Base-by-base conservation (phyloP, 2,329 filamentous ascomycete species). In the Colletotrichum sp. region DNA sequence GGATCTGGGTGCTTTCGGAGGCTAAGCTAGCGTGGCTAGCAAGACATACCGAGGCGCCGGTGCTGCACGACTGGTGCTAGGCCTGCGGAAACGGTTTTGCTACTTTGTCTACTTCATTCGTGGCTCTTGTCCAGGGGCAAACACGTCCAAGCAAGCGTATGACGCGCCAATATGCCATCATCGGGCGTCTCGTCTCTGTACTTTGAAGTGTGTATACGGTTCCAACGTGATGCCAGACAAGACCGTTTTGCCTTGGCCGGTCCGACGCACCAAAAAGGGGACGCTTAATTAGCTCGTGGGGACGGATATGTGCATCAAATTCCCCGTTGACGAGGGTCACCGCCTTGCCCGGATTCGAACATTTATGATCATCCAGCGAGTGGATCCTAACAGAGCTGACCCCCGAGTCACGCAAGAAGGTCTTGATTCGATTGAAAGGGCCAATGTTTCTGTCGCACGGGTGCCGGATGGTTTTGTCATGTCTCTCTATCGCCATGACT, bases 211-310 rank as follows among this genome's bases (percentile, higher is more conserved):
- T 30, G 59, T 28, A 48, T 48, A 73, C 65, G 57, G 70, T 60
- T 36, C 18, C 39, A 59, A 34, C 39, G 30, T 57, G 28, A 28
- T 36, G 66, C 63, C 63, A 57, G 39, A 43, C 73, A 73, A 72
- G 72, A 65, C 70, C 63, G 55, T 65, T 64, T 52, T 48, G 43
- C 70, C 71, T 55, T 39, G 36, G 26, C 71, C 55, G 64, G 64
- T 36, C 64, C 43, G 70, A 75, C 64, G 70, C 74, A 69, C 74
- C 36, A 69, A 64, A 69, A 73, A 73, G 64, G 74, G 65, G 74
- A 75, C 63, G 70, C 70, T 73, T 74, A 65, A 75, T 75, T 74
- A 74, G 70, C 64, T 69, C 71, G 70, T 73, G 74, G 74, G 71
- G 73, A 68, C 70, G 73, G 73, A 75, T 75, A 73, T 75, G 64